Percentiles rank a stretch among this genome's conserved stretches.
Conservation (phyloP, 208 protist genomes). For the Lotmaria passim region DNA sequence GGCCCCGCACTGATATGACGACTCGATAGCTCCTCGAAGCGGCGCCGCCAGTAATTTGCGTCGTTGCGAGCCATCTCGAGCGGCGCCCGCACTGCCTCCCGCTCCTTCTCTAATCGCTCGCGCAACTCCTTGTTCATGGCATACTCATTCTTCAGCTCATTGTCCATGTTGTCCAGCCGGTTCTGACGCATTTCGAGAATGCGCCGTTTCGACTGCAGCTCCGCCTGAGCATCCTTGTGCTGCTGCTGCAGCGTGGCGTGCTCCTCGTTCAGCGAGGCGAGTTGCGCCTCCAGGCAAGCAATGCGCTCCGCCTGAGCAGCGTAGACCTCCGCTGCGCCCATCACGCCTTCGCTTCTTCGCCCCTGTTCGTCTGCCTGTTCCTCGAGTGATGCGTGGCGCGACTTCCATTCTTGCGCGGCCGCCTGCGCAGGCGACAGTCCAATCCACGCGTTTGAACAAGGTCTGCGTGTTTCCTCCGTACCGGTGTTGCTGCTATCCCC, state of each 20-base stretch:
- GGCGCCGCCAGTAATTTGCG: constrained; percentile 66
- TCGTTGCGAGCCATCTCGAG: constrained; percentile 60
- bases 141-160: constrained; percentile 65
- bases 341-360: background rate
- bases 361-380: no score
- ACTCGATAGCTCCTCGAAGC: constrained; percentile 64
- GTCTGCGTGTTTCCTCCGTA: background rate
- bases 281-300: constrained; percentile 33
- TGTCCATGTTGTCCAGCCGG: constrained; percentile 78
- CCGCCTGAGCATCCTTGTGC: constrained; percentile 44
- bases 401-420: constrained; percentile 20
- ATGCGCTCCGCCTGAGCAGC: constrained; percentile 36
- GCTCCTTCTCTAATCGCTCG: constrained; percentile 53
- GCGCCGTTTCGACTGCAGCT: constrained; percentile 62
- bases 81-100: constrained; percentile 33
- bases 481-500: no score
- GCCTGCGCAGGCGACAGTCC: constrained; percentile 14
- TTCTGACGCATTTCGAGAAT: constrained; percentile 66
- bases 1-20: background rate
- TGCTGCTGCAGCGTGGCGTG: constrained; percentile 42
- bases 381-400: constrained; percentile 13
- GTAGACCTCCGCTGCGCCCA: background rate
- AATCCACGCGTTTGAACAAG: background rate
- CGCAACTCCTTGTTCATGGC: constrained; percentile 52
- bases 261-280: constrained; percentile 24